These are phyloP conservation scores for Tylopilus cervinicoccineus DNA, from an alignment of 768 basidiomycete genomes.

Conservation along the genomic window DNA sequence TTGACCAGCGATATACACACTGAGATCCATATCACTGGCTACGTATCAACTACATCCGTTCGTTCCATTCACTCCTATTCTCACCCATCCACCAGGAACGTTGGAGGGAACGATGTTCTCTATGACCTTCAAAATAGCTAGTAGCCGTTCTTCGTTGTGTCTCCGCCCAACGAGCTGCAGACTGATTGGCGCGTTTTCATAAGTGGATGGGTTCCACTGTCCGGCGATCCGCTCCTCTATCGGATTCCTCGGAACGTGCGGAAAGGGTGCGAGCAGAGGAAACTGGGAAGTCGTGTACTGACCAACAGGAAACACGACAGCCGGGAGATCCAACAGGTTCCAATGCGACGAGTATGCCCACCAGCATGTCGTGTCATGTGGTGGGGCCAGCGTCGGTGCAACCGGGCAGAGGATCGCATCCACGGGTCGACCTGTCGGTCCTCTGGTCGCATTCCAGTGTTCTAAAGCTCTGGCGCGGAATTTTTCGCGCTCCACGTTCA, in stretches of 20 bases:
- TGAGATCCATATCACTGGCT: not conserved
- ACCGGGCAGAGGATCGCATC: conserved; percentile 47
- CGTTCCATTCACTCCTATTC: conserved; percentile 4
- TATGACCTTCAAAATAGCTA: conserved; percentile 41
- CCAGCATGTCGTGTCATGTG: conserved; percentile 45
- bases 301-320: conserved; percentile 45
- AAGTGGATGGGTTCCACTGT: conserved; percentile 42
- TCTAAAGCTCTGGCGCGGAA: conserved; percentile 38
- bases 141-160: conserved; percentile 46
- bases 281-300: conserved; percentile 28
- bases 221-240: conserved; percentile 33
- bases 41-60: conserved; percentile 9
- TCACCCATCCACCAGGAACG: conserved; percentile 9
- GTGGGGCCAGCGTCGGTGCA: conserved; percentile 45
- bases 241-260: conserved; percentile 30
- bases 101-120: conserved; percentile 27
- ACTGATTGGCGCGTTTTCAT: conserved; percentile 41
- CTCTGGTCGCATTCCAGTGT: conserved; percentile 42
- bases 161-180: conserved; percentile 50
- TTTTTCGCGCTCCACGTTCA: conserved; percentile 41
- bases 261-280: conserved; percentile 6
- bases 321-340: conserved; percentile 50
- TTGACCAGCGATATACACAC: conserved; percentile 7
- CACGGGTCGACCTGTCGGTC: conserved; percentile 39
- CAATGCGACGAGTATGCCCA: conserved; percentile 51